Conservation (phyloP, 495 filamentous ascomycete species). For the Aspergillus sclerotioniger region DNA sequence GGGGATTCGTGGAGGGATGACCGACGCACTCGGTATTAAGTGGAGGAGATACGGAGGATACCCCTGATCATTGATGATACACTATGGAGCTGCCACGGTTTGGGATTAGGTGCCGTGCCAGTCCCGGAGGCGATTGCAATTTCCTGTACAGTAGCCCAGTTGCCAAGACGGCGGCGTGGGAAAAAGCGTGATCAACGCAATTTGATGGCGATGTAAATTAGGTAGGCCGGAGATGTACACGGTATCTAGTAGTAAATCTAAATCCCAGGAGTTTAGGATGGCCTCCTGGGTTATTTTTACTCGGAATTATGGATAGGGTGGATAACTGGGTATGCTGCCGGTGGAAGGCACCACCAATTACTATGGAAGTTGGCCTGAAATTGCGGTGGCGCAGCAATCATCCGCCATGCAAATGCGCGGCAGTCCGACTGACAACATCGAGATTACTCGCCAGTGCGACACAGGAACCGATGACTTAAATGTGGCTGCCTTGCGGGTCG, state of each 20-base stretch:
- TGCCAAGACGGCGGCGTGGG: background rate
- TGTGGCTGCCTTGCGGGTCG: background rate
- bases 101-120: background rate
- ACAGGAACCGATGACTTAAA: background rate
- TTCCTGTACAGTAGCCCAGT: slow-evolving; percentile 6
- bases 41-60: background rate
- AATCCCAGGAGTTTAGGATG: too few species aligned
- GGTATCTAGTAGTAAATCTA: too few species aligned
- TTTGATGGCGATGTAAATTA: slow-evolving; percentile 4
- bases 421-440: too few species aligned
- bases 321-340: too few species aligned
- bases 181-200: background rate
- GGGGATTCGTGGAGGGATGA: slow-evolving; percentile 31
- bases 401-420: too few species aligned
- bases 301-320: too few species aligned
- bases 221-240: background rate
- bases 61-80: background rate
- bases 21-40: slow-evolving; percentile 23
- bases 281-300: too few species aligned
- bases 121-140: background rate
- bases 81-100: background rate
- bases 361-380: background rate
- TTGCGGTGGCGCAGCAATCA: background rate
- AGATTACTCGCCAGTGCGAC: too few species aligned
- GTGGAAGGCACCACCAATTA: too few species aligned